A percentile compares a stretch with the other conserved stretches of the same genome.
Evolutionary conservation across 2,329 filamentous ascomycete genomes (phyloP).

Genomic region (Xylaria sp.): DNA sequence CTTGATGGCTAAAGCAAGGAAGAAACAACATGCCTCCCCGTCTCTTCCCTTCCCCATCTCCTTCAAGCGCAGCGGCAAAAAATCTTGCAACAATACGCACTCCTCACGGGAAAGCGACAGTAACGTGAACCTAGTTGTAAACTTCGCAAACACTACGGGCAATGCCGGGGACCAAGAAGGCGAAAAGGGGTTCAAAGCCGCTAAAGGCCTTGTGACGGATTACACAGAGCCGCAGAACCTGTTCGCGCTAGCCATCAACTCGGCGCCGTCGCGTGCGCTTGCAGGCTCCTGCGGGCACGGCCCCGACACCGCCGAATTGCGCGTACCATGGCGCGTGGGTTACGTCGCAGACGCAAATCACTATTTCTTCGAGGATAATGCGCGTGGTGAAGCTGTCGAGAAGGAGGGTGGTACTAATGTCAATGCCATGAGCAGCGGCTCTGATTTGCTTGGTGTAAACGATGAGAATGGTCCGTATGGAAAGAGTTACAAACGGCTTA

Average conservation of each 20-base stretch:
- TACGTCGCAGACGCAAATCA: slow-evolving; percentile 45
- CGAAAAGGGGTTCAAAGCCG: slow-evolving; percentile 4
- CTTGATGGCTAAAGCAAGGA: neutral
- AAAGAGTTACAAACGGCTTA: slow-evolving; percentile 44
- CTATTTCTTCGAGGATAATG: slow-evolving; percentile 46
- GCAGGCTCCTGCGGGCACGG: slow-evolving; percentile 47
- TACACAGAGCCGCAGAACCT: slow-evolving; percentile 82
- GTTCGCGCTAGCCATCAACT: slow-evolving; percentile 76
- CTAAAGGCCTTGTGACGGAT: slow-evolving; percentile 72
- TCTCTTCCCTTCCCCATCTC: slow-evolving; percentile 2
- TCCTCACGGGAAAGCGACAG: slow-evolving; percentile 17
- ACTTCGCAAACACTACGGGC: neutral
- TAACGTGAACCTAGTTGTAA: slow-evolving; percentile 7
- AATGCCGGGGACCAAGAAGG: neutral
- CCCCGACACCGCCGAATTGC: slow-evolving; percentile 40
- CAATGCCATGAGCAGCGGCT: slow-evolving; percentile 13
- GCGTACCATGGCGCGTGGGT: slow-evolving; percentile 43
- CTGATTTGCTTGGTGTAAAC: slow-evolving; percentile 15
- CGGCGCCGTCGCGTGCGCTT: slow-evolving; percentile 44
- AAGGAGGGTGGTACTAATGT: neutral
- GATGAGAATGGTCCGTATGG: slow-evolving; percentile 17
- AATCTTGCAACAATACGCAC: neutral
- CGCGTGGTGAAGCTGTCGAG: neutral
- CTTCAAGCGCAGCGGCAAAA: slow-evolving; percentile 1
- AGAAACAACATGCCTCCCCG: neutral